A percentile compares a stretch with the other conserved stretches of the same genome.
phyloP scores from a whole-genome alignment of 495 filamentous ascomycete genomes.

The Cudoniella acicularis region DNA sequence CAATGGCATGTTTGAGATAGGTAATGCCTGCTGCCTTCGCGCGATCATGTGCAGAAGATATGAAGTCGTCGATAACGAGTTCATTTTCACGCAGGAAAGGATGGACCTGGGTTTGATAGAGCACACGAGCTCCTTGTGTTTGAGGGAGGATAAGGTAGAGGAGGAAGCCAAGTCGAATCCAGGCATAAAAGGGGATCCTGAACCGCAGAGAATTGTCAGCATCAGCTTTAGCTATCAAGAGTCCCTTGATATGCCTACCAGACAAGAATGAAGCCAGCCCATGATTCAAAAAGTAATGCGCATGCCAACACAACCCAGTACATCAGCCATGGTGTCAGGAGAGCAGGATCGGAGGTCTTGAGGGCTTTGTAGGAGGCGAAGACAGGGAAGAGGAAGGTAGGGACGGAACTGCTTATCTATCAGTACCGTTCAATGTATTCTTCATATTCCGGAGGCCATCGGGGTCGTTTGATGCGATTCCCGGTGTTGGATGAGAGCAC shows the following conservation, averaged over 20 bases:
- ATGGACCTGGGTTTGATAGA: conserved; percentile 83
- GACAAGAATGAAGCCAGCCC: conserved; percentile 76
- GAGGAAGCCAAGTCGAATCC: conserved; percentile 81
- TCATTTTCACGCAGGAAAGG: conserved; percentile 89
- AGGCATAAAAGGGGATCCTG: conserved; percentile 92
- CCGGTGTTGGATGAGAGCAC: not conserved
- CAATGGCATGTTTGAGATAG: conserved; percentile 77
- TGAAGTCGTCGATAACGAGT: conserved; percentile 82
- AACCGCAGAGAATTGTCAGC: not conserved
- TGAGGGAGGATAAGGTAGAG: conserved; percentile 97
- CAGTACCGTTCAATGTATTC: conserved; percentile 17
- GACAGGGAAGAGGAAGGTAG: conserved; percentile 90
- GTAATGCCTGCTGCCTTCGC: conserved; percentile 72
- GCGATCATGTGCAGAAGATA: conserved; percentile 75
- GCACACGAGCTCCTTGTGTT: conserved; percentile 79
- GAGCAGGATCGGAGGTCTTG: conserved; percentile 83
- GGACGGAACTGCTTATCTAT: conserved; percentile 60
- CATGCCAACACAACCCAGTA: conserved; percentile 94
- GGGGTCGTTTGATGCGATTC: conserved; percentile 7
- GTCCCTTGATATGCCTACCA: conserved; percentile 54
- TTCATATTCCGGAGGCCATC: not conserved
- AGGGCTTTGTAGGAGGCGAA: conserved; percentile 99
- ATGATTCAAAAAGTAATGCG: conserved; percentile 78
- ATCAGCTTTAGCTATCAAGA: not conserved
- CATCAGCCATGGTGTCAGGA: conserved; percentile 97